phyloP scores from a whole-genome alignment of 2,329 filamentous ascomycete species.

The Xylaria sp. region DNA sequence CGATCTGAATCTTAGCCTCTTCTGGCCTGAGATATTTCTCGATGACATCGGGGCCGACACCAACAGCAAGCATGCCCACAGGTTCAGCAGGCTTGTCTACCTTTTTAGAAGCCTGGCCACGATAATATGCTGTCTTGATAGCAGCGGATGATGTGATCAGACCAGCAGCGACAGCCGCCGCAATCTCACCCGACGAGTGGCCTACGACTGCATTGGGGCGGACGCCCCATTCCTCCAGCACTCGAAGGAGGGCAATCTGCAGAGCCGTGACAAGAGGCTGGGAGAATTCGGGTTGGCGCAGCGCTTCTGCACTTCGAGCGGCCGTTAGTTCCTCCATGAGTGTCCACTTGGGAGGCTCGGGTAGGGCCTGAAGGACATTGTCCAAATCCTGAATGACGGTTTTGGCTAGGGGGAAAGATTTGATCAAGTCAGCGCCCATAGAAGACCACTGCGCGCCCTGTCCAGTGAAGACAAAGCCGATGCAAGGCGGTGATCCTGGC shows the following conservation, averaged over 20 bases:
- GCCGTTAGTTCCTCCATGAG: conserved; percentile 27
- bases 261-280: background rate
- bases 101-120: conserved; percentile 17
- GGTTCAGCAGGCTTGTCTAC: background rate
- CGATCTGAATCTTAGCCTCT: conserved; percentile 8
- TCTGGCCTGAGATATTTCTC: background rate
- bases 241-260: background rate
- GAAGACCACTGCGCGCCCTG: conserved; percentile 28
- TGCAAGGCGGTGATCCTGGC: background rate
- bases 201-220: conserved; percentile 18
- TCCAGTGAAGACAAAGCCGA: conserved; percentile 10
- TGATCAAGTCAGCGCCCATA: conserved; percentile 20
- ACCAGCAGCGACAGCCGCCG: background rate
- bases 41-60: conserved; percentile 14
- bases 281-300: conserved; percentile 31
- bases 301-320: background rate
- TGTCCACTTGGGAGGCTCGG: conserved; percentile 28
- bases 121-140: conserved; percentile 24
- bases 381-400: conserved; percentile 26
- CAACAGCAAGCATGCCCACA: conserved; percentile 31
- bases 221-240: conserved; percentile 29
- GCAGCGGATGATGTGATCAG: conserved; percentile 7
- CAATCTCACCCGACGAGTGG: conserved; percentile 18
- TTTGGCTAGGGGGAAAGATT: conserved; percentile 10
- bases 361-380: conserved; percentile 15